Evolutionary conservation across 768 basidiomycete genomes (phyloP).

Genomic region (Suillus paluster): DNA sequence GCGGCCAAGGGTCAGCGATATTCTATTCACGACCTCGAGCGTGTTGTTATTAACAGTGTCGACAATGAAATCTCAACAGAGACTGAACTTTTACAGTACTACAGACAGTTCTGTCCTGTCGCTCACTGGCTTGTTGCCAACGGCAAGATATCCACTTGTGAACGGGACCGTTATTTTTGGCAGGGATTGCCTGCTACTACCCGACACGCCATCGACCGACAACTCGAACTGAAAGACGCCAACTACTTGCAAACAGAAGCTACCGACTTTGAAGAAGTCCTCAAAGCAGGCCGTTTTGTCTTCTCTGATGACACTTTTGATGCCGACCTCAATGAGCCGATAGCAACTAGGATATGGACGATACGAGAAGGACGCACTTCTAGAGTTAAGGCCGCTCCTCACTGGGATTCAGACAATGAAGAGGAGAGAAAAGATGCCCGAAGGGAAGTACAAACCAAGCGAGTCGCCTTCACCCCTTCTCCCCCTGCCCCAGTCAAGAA

Average conservation of each 20-base stretch:
- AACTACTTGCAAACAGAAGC: not conserved
- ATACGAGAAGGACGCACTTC: too few relatives aligned
- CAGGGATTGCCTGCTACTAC: not conserved
- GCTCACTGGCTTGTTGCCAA: constrained; percentile 2
- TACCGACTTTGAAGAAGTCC: not conserved
- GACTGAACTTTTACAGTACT: constrained; percentile 4
- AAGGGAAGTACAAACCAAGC: too few relatives aligned
- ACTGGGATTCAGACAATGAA: too few relatives aligned
- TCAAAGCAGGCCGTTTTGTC: not conserved
- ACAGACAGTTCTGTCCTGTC: not conserved
- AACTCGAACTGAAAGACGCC: not conserved
- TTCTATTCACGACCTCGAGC: too few relatives aligned
- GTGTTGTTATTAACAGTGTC: too few relatives aligned
- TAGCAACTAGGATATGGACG: too few relatives aligned
- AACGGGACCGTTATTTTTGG: constrained; percentile 4
- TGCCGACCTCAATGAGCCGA: not conserved
- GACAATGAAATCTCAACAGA: too few relatives aligned
- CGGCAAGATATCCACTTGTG: constrained; percentile 3
- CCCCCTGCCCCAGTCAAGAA: too few relatives aligned
- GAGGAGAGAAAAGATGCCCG: too few relatives aligned
- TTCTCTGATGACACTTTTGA: not conserved
- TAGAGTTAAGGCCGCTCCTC: too few relatives aligned
- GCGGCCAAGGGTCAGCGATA: too few relatives aligned
- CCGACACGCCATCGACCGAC: not conserved
- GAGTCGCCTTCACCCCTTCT: too few relatives aligned